phyloP scores from a whole-genome alignment of 176 grass and related monocot species.

The Stipa capillata region DNA sequence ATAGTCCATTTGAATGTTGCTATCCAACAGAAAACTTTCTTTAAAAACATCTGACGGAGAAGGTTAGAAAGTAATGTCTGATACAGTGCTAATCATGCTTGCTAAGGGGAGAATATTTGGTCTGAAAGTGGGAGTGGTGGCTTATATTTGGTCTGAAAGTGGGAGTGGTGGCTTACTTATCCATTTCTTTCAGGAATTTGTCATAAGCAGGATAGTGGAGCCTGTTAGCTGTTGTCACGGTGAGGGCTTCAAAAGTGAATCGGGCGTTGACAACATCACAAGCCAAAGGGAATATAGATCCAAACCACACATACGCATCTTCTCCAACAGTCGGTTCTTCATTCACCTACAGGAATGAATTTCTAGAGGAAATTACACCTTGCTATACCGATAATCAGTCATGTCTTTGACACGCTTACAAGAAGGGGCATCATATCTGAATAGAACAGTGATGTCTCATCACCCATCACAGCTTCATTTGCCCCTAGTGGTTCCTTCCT shows the following conservation, averaged over 20 bases:
- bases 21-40: not conserved
- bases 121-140: not conserved
- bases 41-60: not conserved
- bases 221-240: conserved; percentile 51
- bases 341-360: conserved; percentile 45
- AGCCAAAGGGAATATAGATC: conserved; percentile 68
- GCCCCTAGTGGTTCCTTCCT: conserved; percentile 35
- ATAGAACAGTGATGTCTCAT: conserved; percentile 84
- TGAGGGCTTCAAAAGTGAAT: conserved; percentile 88
- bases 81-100: not conserved
- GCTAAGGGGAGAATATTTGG: not conserved
- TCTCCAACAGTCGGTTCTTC: conserved; percentile 73
- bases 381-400: not conserved
- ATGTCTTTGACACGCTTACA: conserved; percentile 32
- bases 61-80: not conserved
- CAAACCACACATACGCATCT: conserved; percentile 84
- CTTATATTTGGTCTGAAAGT: no score
- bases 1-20: not conserved
- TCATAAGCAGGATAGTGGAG: conserved; percentile 95
- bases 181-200: conserved; percentile 88
- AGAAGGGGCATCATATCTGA: conserved; percentile 95
- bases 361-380: not conserved
- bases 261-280: conserved; percentile 81
- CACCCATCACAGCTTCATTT: conserved; percentile 52
- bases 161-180: conserved; percentile 43